A percentile compares a stretch with the other conserved stretches of the same genome.
phyloP scores from a whole-genome alignment of 768 basidiomycete species.

The Mrakia frigida region DNA sequence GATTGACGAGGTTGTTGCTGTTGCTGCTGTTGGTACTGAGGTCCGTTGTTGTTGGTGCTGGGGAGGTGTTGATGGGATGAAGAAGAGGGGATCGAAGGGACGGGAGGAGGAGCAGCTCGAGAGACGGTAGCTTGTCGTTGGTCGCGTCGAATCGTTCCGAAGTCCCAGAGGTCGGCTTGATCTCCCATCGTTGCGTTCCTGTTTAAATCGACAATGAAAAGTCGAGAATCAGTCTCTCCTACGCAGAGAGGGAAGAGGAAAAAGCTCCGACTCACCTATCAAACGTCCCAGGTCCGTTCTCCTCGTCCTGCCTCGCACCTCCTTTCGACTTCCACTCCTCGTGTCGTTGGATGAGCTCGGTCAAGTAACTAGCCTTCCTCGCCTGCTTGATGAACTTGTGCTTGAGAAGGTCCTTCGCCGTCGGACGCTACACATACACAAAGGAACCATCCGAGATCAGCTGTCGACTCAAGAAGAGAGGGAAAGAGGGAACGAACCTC shows the following conservation, averaged over 20 bases:
- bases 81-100: slow-evolving; percentile 13
- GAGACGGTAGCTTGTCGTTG: slow-evolving; percentile 26
- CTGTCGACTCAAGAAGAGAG: neutral
- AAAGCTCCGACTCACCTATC: slow-evolving; percentile 55
- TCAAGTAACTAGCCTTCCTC: slow-evolving; percentile 88
- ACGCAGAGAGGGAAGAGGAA: neutral
- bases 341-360: slow-evolving; percentile 89
- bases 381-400: slow-evolving; percentile 95
- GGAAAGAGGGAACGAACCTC: slow-evolving; percentile 54
- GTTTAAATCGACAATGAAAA: neutral
- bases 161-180: slow-evolving; percentile 31
- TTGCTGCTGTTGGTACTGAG: neutral
- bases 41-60: neutral
- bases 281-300: slow-evolving; percentile 57
- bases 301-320: slow-evolving; percentile 67
- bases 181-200: slow-evolving; percentile 30
- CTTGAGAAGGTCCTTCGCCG: slow-evolving; percentile 89
- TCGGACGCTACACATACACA: slow-evolving; percentile 61
- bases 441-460: neutral
- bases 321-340: slow-evolving; percentile 91
- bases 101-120: slow-evolving; percentile 6
- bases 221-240: neutral
- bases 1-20: neutral
- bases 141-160: slow-evolving; percentile 31
- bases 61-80: neutral